Conservation (phyloP, 2,329 filamentous ascomycete genomes). For the Ophiostoma perfectum region DNA sequence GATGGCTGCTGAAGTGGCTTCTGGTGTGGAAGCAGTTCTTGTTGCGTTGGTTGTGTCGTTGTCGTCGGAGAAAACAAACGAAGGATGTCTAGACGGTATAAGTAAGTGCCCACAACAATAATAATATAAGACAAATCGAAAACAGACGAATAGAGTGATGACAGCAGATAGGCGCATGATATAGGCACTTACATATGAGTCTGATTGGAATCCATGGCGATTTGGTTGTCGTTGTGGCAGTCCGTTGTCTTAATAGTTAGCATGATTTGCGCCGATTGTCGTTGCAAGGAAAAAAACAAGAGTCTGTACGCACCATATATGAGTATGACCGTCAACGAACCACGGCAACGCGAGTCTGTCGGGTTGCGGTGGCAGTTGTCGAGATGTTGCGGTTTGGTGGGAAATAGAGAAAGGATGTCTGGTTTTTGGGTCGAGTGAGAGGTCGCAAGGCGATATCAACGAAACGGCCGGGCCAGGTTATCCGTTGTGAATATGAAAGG, state of each 20-base stretch:
- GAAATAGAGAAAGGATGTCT: too few relatives aligned
- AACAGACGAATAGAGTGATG: too few relatives aligned
- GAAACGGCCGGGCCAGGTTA: not conserved
- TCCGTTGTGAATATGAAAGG: not conserved
- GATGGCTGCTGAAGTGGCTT: slow-evolving; percentile 23
- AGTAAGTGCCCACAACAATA: not conserved
- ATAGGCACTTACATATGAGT: slow-evolving; percentile 45
- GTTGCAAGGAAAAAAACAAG: too few relatives aligned
- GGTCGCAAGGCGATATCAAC: not conserved
- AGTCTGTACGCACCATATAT: too few relatives aligned
- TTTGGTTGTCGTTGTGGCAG: slow-evolving; percentile 30
- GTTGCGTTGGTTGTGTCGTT: slow-evolving; percentile 31
- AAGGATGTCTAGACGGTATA: slow-evolving; percentile 34
- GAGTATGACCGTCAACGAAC: too few relatives aligned
- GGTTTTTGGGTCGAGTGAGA: too few relatives aligned
- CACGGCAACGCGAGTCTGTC: too few relatives aligned
- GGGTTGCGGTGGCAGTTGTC: too few relatives aligned
- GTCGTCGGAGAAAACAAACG: slow-evolving; percentile 39
- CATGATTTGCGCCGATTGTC: too few relatives aligned
- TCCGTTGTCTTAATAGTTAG: too few relatives aligned
- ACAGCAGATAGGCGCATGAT: not conserved
- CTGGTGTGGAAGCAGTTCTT: not conserved
- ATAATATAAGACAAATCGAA: not conserved
- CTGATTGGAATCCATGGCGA: slow-evolving; percentile 48
- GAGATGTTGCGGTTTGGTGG: too few relatives aligned